phyloP scores from a whole-genome alignment of 305 asterid species.

The Fraxinus albicans region DNA sequence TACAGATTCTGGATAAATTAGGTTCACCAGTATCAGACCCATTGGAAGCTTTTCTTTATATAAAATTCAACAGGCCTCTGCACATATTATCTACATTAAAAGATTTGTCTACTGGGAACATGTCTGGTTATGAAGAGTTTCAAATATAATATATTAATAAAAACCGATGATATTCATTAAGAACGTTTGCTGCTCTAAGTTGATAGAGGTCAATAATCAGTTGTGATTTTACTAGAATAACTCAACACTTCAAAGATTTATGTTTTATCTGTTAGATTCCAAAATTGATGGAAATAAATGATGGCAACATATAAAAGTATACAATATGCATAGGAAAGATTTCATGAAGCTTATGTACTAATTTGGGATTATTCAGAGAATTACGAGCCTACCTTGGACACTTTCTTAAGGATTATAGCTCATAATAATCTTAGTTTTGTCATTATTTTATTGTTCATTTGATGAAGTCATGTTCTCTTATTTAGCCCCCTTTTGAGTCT shows the following conservation, averaged over 20 bases:
- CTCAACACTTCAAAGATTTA: background rate
- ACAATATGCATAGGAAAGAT: background rate
- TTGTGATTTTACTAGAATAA: background rate
- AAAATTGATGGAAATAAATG: background rate
- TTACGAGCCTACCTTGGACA: background rate
- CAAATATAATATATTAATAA: background rate
- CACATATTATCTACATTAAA: background rate
- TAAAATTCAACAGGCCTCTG: background rate
- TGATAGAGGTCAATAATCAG: background rate
- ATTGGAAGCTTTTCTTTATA: background rate
- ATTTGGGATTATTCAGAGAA: background rate
- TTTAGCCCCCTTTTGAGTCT: background rate
- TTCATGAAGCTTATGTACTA: background rate
- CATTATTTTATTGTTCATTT: background rate
- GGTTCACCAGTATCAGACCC: background rate
- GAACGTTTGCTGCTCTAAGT: background rate
- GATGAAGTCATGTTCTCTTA: background rate
- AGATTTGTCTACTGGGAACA: background rate
- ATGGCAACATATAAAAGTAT: background rate
- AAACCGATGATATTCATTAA: background rate
- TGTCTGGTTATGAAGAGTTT: background rate
- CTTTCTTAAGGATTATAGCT: background rate
- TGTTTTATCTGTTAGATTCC: background rate
- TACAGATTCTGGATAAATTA: constrained; percentile 1
- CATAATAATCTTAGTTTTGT: background rate